phyloP scores from a whole-genome alignment of 768 basidiomycete genomes.

The Hygrophorus pudorinus region DNA sequence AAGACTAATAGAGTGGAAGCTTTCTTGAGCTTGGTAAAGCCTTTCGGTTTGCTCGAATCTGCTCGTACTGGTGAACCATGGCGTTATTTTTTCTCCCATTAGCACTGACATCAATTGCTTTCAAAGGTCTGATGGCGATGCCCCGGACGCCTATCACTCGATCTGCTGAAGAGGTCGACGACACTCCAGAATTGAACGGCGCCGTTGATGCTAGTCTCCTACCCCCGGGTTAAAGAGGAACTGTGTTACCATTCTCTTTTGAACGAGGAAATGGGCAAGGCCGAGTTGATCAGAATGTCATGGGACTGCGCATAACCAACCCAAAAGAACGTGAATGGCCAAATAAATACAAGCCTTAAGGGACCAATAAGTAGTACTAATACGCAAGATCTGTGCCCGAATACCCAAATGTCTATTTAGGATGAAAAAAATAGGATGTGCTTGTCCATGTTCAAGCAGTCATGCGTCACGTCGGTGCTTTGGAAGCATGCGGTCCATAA shows the following conservation, averaged over 20 bases:
- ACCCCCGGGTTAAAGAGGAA: constrained; percentile 69
- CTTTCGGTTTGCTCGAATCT: constrained; percentile 92
- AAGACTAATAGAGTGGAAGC: constrained; percentile 90
- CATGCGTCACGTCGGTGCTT: constrained; percentile 12
- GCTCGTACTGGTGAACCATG: constrained; percentile 74
- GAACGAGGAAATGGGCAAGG: not conserved
- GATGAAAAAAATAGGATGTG: not conserved
- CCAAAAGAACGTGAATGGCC: too few species aligned
- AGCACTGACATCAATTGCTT: not conserved
- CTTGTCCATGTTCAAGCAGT: not conserved
- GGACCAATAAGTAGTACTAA: too few species aligned
- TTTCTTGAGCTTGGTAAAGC: constrained; percentile 83
- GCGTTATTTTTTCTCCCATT: constrained; percentile 1
- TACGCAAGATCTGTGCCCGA: not conserved
- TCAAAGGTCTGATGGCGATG: constrained; percentile 91
- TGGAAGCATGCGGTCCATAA: constrained; percentile 9
- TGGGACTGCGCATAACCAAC: too few species aligned
- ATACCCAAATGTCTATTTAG: not conserved
- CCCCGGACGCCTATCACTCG: constrained; percentile 84
- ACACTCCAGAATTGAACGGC: constrained; percentile 36
- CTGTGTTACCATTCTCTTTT: not conserved
- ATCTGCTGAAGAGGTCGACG: constrained; percentile 46
- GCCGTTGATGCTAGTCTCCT: constrained; percentile 85
- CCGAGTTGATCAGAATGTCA: not conserved
- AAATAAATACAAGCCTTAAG: too few species aligned